A percentile compares a stretch with the other conserved stretches of the same genome.
phyloP scores from a whole-genome alignment of 306 rosid species.

The Glycine tomentella region DNA sequence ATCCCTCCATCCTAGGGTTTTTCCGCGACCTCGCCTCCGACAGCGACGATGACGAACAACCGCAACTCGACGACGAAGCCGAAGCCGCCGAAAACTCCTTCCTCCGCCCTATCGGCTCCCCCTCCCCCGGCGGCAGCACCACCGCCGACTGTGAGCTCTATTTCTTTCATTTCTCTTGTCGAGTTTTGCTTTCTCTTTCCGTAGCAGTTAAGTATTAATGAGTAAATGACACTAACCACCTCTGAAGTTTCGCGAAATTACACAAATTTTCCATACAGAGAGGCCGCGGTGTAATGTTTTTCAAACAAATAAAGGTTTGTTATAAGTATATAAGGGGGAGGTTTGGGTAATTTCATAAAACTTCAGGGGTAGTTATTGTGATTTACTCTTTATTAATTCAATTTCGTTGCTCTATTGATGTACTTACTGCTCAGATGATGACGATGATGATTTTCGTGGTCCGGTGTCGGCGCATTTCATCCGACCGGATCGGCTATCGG shows the following conservation, averaged over 20 bases:
- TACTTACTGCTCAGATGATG: neutral
- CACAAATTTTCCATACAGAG: too few species aligned
- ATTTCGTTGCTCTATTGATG: neutral
- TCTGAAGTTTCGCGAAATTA: too few species aligned
- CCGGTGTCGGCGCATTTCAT: slow-evolving; percentile 86
- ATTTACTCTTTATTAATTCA: neutral
- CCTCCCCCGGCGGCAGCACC: slow-evolving; percentile 57
- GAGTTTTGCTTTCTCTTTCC: neutral
- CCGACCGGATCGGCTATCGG: slow-evolving; percentile 71
- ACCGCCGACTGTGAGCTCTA: slow-evolving; percentile 46
- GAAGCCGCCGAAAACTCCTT: slow-evolving; percentile 33
- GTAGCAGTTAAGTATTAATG: too few species aligned
- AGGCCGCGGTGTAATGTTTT: too few species aligned
- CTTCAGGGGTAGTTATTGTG: too few species aligned
- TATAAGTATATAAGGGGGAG: too few species aligned
- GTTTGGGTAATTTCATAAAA: too few species aligned
- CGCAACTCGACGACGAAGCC: neutral
- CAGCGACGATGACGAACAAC: slow-evolving; percentile 48
- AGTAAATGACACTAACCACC: too few species aligned
- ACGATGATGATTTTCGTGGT: slow-evolving; percentile 81
- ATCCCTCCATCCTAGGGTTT: slow-evolving; percentile 55
- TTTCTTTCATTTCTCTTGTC: neutral
- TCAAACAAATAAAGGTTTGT: too few species aligned
- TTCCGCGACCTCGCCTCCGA: slow-evolving; percentile 68
- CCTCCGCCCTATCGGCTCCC: slow-evolving; percentile 49